Evolutionary conservation across 73 alveolate genomes (phyloP), one percentile per base, ranked within the genome.

Genomic region (Diophrys appendiculata): DNA sequence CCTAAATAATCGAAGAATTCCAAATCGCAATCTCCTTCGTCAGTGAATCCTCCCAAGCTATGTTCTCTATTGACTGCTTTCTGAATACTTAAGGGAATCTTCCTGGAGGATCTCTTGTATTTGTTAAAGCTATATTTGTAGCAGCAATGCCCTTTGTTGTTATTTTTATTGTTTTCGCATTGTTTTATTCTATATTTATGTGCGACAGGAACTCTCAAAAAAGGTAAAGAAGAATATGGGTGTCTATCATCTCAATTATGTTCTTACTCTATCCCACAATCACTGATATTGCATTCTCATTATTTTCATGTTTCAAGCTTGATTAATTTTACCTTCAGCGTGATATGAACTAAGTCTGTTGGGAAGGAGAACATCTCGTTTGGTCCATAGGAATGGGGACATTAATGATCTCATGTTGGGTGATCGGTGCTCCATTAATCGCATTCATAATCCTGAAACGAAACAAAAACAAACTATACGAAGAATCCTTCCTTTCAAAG

Each of bases 41-140:
- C 55, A 29, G 76, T 30, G 54, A 65, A 28, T 52, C 82, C 13
- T 54, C 88, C 18, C 84, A 87, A 43, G 65, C 72, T 2, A 76
- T 85, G n/a, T 34, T 81, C 53, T 87, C 94, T 1, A 35, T 87
- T 65, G 94, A 87, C 54, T 87, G 94, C 25, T 23, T 60, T 60
- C 71, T 60, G 18, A 31, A 3, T 60, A 2, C 13, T 23, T 11
- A n/a, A n/a, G n/a, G n/a, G n/a, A n/a, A n/a, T n/a, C n/a, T n/a
- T n/a, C n/a, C n/a, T n/a, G n/a, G n/a, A n/a, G n/a, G n/a, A n/a
- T n/a, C n/a, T n/a, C n/a, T n/a, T n/a, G n/a, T n/a, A n/a, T n/a
- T n/a, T n/a, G n/a, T n/a, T n/a, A n/a, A n/a, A n/a, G n/a, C n/a
- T n/a, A n/a, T n/a, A n/a, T n/a, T n/a, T n/a, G n/a, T n/a, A n/a